phyloP scores from a whole-genome alignment of 257 asterid species.

The Henckelia pumila region DNA sequence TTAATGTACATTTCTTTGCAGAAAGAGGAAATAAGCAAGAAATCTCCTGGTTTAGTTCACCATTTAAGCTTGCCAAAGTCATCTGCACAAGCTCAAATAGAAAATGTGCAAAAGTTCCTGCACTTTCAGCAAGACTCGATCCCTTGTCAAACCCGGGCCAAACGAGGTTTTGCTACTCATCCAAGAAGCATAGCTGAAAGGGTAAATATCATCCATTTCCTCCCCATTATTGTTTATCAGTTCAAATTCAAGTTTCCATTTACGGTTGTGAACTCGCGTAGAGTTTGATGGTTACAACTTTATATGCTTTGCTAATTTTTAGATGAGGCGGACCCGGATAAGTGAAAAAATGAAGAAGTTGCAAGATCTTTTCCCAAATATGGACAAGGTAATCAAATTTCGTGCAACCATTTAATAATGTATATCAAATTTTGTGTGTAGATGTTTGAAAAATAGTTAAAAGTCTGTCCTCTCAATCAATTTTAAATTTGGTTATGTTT shows the following conservation, averaged over 20 bases:
- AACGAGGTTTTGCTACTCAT: conserved; percentile 89
- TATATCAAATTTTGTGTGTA: too few relatives aligned
- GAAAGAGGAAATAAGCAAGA: conserved; percentile 49
- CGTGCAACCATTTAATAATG: not conserved
- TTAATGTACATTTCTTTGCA: conserved; percentile 17
- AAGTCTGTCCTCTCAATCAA: too few relatives aligned
- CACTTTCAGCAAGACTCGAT: conserved; percentile 62
- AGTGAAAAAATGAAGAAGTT: conserved; percentile 87
- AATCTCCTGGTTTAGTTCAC: conserved; percentile 45
- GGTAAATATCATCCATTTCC: conserved; percentile 37
- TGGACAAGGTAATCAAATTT: conserved; percentile 66
- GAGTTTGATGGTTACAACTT: not conserved
- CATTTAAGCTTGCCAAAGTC: conserved; percentile 84
- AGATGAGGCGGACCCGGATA: conserved; percentile 74
- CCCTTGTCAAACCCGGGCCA: conserved; percentile 84
- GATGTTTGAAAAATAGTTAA: too few relatives aligned
- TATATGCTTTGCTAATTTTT: conserved; percentile 4
- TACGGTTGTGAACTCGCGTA: not conserved
- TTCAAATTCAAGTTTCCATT: not conserved
- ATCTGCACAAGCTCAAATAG: conserved; percentile 51
- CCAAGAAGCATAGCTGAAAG: conserved; percentile 95
- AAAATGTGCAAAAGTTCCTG: conserved; percentile 50
- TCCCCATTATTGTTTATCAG: not conserved
- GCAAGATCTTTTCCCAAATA: conserved; percentile 79
- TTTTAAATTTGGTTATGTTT: too few relatives aligned